Evolutionary conservation across 2,329 filamentous ascomycete species (phyloP).

Genomic region (Hypoxylon sp.): DNA sequence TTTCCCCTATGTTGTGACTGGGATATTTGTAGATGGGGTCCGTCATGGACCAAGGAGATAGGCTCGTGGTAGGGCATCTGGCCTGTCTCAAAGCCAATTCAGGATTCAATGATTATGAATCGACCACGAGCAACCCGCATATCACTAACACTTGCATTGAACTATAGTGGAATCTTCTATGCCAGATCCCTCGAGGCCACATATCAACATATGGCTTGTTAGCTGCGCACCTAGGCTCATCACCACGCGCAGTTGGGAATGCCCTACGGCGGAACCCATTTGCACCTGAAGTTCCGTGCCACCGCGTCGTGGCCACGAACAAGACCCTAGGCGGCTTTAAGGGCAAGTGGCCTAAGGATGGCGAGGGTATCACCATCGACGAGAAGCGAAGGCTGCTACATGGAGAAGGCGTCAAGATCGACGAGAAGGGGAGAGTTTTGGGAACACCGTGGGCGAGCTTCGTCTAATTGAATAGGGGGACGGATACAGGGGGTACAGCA

Average conservation of each 20-base stretch:
- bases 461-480: conserved; percentile 35
- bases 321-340: conserved; percentile 81
- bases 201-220: conserved; percentile 85
- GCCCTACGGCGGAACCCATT: conserved; percentile 82
- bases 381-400: conserved; percentile 75
- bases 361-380: conserved; percentile 73
- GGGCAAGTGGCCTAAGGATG: conserved; percentile 74
- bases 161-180: conserved; percentile 74
- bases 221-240: conserved; percentile 64
- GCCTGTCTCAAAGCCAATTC: not conserved
- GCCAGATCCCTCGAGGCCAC: conserved; percentile 81
- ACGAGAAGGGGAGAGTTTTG: conserved; percentile 71
- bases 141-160: conserved; percentile 6
- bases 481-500: too few relatives aligned
- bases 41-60: not conserved
- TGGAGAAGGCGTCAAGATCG: conserved; percentile 75
- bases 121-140: not conserved
- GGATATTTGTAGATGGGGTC: not conserved
- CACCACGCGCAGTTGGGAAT: conserved; percentile 59
- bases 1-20: not conserved
- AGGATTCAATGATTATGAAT: not conserved
- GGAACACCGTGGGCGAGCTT: conserved; percentile 69
- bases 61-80: not conserved
- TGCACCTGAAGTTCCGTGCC: conserved; percentile 81
- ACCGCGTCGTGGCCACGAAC: conserved; percentile 82